Evolutionary conservation across 192 early-diverging fungal genomes (phyloP).

Genomic region (Geranomyces variabilis): DNA sequence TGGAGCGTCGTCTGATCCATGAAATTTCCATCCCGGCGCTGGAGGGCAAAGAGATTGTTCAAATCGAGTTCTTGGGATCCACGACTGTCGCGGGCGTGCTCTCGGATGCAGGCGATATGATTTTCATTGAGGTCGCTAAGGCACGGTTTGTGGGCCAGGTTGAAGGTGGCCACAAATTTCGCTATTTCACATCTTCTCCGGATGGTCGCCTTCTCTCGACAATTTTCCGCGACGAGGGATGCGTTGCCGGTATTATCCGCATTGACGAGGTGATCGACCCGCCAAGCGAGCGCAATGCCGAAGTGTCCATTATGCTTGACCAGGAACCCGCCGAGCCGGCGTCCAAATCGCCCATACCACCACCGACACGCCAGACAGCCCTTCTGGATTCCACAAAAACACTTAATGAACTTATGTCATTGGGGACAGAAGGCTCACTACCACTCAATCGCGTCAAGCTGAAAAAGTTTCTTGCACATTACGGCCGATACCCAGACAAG

Average conservation of each 20-base stretch:
- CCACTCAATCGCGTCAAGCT: conserved; percentile 41
- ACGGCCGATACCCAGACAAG: conserved; percentile 51
- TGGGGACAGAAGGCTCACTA: conserved; percentile 1
- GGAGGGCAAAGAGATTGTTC: conserved; percentile 37
- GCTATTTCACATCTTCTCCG: conserved; percentile 45
- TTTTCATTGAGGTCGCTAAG: conserved; percentile 47
- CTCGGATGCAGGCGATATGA: conserved; percentile 46
- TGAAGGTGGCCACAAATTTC: conserved; percentile 39
- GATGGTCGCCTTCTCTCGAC: conserved; percentile 47
- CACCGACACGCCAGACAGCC: neutral
- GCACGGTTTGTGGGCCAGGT: conserved; percentile 48
- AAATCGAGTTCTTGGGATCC: conserved; percentile 48
- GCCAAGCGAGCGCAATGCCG: conserved; percentile 3
- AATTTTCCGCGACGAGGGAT: conserved; percentile 38
- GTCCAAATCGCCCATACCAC: neutral
- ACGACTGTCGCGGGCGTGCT: conserved; percentile 30
- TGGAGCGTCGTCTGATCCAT: conserved; percentile 50
- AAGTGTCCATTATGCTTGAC: conserved; percentile 8
- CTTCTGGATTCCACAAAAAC: neutral
- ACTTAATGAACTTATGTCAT: conserved; percentile 12
- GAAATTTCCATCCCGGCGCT: conserved; percentile 53
- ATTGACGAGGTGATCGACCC: conserved; percentile 41
- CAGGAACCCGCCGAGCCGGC: neutral
- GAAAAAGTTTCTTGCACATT: conserved; percentile 46
- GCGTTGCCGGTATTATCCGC: conserved; percentile 37